These are phyloP conservation scores for Primulina tabacum DNA, from an alignment of 257 asterid genomes.

Conservation along the genomic window DNA sequence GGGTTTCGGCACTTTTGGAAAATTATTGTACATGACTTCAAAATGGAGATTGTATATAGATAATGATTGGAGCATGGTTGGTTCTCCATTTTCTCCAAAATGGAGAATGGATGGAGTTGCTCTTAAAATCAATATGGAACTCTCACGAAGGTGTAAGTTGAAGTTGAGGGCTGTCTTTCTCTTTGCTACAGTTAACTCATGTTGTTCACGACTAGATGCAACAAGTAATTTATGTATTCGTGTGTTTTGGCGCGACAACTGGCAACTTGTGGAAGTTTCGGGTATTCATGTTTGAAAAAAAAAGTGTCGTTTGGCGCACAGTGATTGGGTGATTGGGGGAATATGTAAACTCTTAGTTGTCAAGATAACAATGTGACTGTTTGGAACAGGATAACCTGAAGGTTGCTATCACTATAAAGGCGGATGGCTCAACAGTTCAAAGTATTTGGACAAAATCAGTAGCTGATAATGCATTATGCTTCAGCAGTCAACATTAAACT, in stretches of 20 bases:
- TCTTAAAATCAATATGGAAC: too few species aligned
- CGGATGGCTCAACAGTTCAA: conserved; percentile 40
- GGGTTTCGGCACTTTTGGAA: too few species aligned
- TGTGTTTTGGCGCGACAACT: not conserved
- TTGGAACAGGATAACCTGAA: conserved; percentile 27
- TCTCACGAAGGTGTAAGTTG: too few species aligned
- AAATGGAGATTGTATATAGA: too few species aligned
- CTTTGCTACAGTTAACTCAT: not conserved
- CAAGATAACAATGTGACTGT: conserved; percentile 18
- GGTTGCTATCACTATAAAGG: conserved; percentile 43
- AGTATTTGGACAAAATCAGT: conserved; percentile 37
- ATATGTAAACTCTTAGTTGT: conserved; percentile 4
- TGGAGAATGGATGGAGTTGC: too few species aligned
- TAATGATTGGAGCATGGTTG: too few species aligned
- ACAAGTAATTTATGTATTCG: not conserved
- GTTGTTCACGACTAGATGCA: not conserved
- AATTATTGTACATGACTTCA: too few species aligned
- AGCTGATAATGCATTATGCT: conserved; percentile 18
- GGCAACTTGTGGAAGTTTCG: not conserved
- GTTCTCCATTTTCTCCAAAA: too few species aligned
- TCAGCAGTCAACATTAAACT: conserved; percentile 27
- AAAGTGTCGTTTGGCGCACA: not conserved
- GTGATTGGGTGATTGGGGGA: conserved; percentile 10
- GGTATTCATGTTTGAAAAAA: conserved; percentile 4
- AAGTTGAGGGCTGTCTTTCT: not conserved